Percentiles rank a stretch among this genome's conserved stretches.
phyloP scores from a whole-genome alignment of 2,329 filamentous ascomycete genomes.

The Monosporascus cannonballus region DNA sequence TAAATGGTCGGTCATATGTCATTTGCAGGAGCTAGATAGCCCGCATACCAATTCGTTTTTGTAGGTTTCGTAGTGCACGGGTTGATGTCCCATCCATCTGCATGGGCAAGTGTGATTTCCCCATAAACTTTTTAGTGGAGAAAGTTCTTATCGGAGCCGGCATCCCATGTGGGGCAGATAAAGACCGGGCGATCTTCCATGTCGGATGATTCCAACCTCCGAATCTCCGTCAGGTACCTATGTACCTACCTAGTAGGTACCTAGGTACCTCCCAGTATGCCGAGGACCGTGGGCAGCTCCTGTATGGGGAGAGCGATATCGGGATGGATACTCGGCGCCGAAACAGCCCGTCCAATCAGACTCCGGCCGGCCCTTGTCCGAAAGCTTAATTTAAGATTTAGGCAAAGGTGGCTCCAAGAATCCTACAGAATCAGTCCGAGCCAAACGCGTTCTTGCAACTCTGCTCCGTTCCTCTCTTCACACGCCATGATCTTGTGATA shows the following conservation, averaged over 20 bases:
- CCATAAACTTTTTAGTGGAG: conserved; percentile 3
- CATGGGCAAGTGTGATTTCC: neutral
- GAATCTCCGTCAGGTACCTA: too few relatives aligned
- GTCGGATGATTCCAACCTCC: too few relatives aligned
- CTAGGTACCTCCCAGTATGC: too few relatives aligned
- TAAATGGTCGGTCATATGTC: too few relatives aligned
- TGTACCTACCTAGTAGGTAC: too few relatives aligned
- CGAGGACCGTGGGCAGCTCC: too few relatives aligned
- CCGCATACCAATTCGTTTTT: too few relatives aligned
- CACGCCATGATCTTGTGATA: conserved; percentile 12
- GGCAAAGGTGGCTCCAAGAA: neutral
- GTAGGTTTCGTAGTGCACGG: too few relatives aligned
- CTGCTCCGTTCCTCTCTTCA: neutral
- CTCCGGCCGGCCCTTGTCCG: neutral
- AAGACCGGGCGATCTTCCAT: too few relatives aligned
- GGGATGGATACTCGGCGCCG: neutral
- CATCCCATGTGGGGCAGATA: too few relatives aligned
- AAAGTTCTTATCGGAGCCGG: neutral
- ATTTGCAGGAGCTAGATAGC: too few relatives aligned
- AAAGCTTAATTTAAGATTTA: neutral
- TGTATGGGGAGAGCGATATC: neutral
- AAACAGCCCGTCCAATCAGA: neutral
- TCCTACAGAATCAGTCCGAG: neutral
- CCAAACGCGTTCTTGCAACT: neutral
- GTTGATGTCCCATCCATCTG: too few relatives aligned